Conservation (phyloP, 768 basidiomycete species). For the Trametopsis cervina region DNA sequence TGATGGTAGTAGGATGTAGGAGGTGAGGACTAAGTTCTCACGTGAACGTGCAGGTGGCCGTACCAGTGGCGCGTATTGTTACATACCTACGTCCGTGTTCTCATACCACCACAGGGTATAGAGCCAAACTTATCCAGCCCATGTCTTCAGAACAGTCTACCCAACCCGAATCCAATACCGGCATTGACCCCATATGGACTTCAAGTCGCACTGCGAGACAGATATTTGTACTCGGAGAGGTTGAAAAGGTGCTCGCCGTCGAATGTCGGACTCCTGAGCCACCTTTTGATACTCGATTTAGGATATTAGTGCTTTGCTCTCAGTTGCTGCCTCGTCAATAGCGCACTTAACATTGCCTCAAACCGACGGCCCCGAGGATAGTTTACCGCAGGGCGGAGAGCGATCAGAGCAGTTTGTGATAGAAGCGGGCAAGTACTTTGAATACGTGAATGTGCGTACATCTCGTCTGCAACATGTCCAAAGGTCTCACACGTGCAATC, state of each 20-base stretch:
- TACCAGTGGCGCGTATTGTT: no score
- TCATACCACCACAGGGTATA: no score
- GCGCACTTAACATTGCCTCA: slow-evolving; percentile 79
- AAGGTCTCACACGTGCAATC: not conserved
- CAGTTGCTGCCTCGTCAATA: slow-evolving; percentile 71
- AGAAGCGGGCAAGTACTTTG: slow-evolving; percentile 82
- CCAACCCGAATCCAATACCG: slow-evolving; percentile 13
- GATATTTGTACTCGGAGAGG: slow-evolving; percentile 73
- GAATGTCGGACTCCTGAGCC: no score
- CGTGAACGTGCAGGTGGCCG: no score
- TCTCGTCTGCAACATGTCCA: not conserved
- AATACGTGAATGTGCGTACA: slow-evolving; percentile 63
- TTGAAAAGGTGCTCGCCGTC: slow-evolving; percentile 57
- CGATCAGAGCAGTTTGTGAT: slow-evolving; percentile 80
- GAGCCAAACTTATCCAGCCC: no score
- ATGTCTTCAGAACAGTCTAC: not conserved
- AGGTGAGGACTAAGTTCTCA: not conserved
- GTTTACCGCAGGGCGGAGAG: slow-evolving; percentile 73
- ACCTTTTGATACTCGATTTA: no score
- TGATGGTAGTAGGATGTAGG: not conserved
- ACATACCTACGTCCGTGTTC: no score
- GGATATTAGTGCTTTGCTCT: slow-evolving; percentile 74
- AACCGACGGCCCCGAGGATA: slow-evolving; percentile 62
- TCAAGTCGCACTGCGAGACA: slow-evolving; percentile 77
- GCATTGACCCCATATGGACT: slow-evolving; percentile 75